Evolutionary conservation across 2,329 filamentous ascomycete genomes (phyloP).

Genomic region (Orbilia brochopaga): DNA sequence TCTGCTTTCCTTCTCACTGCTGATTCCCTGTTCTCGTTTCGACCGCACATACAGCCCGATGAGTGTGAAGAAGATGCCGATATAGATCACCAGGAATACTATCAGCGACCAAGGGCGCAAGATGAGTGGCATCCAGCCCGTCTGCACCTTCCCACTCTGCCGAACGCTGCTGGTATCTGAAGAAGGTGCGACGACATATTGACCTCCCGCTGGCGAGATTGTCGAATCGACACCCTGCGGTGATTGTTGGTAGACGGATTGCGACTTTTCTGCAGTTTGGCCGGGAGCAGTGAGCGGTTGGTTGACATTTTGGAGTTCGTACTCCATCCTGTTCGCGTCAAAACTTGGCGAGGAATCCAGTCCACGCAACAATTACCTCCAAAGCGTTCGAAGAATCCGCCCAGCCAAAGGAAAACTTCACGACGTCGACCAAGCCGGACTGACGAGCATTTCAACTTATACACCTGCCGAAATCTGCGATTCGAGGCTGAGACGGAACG

Average conservation of each 20-base stretch:
- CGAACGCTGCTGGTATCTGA: constrained; percentile 28
- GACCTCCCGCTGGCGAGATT: constrained; percentile 22
- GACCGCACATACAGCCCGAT: constrained; percentile 46
- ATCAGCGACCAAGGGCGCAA: constrained; percentile 37
- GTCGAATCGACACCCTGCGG: constrained; percentile 9
- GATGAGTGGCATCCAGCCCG: constrained; percentile 44
- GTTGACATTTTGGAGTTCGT: constrained; percentile 30
- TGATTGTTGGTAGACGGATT: constrained; percentile 14
- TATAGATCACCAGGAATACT: constrained; percentile 33
- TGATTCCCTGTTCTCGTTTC: constrained; percentile 36
- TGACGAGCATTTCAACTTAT: not conserved
- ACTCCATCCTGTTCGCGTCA: constrained; percentile 24
- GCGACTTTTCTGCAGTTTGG: constrained; percentile 21
- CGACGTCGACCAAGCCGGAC: not conserved
- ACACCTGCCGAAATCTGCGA: not conserved
- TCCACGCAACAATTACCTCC: not conserved
- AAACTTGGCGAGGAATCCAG: not conserved
- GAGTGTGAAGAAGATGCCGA: constrained; percentile 39
- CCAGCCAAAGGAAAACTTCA: not conserved
- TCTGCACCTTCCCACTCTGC: constrained; percentile 24
- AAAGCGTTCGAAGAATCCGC: not conserved
- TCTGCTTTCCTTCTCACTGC: constrained; percentile 39
- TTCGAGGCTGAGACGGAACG: not conserved
- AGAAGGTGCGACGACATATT: constrained; percentile 4
- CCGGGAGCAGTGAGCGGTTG: not conserved